These are phyloP conservation scores for Byssoonygena ceratinophila DNA, from an alignment of 2,329 filamentous ascomycete genomes.

Conservation along the genomic window DNA sequence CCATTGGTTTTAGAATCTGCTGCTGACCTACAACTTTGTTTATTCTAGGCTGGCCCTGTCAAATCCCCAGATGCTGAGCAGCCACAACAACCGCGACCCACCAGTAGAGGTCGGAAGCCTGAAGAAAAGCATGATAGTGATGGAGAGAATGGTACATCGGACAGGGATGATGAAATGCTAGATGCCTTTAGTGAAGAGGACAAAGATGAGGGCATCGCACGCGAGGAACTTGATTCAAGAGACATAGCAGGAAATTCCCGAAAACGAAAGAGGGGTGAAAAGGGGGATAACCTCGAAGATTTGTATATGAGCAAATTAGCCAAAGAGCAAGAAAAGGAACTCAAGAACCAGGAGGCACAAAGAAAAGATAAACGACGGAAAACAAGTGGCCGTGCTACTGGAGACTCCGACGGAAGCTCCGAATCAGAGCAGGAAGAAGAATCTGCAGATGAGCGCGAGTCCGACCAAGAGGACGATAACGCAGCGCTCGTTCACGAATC, in stretches of 20 bases:
- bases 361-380: conserved; percentile 34
- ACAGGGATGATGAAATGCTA: conserved; percentile 25
- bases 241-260: conserved; percentile 25
- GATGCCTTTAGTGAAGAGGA: conserved; percentile 26
- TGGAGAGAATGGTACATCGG: conserved; percentile 22
- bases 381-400: conserved; percentile 24
- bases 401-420: conserved; percentile 20
- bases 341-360: conserved; percentile 26
- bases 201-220: conserved; percentile 44
- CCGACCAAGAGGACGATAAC: conserved; percentile 20
- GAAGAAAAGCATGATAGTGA: conserved; percentile 10
- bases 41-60: conserved; percentile 31
- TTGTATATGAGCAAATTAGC: conserved; percentile 37
- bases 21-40: not conserved
- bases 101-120: not conserved
- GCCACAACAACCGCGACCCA: not conserved
- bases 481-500: conserved; percentile 33
- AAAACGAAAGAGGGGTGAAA: conserved; percentile 46
- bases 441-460: conserved; percentile 44
- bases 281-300: conserved; percentile 38
- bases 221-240: conserved; percentile 45
- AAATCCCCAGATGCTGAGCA: conserved; percentile 24
- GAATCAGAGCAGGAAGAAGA: conserved; percentile 18
- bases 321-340: conserved; percentile 34
- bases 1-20: not conserved